These are phyloP conservation scores for Calonectria naviculata DNA, from an alignment of 2,329 filamentous ascomycete species.

Conservation along the genomic window DNA sequence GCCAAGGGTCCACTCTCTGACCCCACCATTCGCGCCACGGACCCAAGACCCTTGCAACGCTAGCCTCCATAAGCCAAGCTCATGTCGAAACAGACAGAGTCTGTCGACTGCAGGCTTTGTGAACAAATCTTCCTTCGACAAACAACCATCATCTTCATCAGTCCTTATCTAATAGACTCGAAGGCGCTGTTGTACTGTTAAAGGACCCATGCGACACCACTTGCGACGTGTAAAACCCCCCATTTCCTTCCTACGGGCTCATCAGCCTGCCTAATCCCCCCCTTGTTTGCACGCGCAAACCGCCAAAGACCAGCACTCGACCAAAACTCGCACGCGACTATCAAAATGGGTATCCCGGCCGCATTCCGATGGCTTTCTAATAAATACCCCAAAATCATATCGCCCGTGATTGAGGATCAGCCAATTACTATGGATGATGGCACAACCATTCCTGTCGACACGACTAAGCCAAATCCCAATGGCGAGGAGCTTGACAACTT, in stretches of 20 bases:
- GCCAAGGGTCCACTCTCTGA: background rate
- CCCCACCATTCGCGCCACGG: constrained; percentile 6
- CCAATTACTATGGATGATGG: constrained; percentile 85
- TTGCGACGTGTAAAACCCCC: background rate
- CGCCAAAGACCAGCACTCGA: constrained; percentile 16
- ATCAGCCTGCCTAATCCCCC: constrained; percentile 10
- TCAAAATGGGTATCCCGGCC: constrained; percentile 89
- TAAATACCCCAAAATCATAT: constrained; percentile 98
- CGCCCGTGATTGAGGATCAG: constrained; percentile 86
- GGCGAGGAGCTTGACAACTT: constrained; percentile 98
- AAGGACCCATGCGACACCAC: constrained; percentile 19
- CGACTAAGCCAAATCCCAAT: constrained; percentile 89
- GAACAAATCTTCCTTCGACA: background rate
- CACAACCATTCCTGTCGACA: constrained; percentile 85
- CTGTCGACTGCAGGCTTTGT: background rate
- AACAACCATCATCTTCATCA: background rate
- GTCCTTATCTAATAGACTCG: background rate
- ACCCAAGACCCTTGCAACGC: constrained; percentile 3
- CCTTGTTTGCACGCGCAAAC: constrained; percentile 11
- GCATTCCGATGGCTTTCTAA: constrained; percentile 96
- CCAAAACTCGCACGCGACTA: background rate
- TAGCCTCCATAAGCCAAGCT: background rate
- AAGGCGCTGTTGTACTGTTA: background rate
- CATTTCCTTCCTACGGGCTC: background rate
- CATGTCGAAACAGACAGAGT: background rate